These are phyloP conservation scores for Hibiscus syriacus DNA, from an alignment of 345 rosid species.

Conservation along the genomic window DNA sequence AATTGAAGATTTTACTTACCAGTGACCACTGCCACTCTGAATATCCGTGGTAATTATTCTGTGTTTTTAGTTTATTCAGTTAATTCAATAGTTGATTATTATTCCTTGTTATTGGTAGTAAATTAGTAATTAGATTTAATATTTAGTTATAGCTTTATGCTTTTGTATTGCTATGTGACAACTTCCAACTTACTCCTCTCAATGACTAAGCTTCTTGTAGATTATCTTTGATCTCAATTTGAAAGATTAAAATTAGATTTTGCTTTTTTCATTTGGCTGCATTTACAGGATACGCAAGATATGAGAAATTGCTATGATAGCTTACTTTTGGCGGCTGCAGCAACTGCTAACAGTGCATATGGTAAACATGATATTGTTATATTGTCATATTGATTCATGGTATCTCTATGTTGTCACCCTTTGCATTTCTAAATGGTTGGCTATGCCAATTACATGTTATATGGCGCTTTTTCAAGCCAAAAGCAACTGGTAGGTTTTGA, in stretches of 20 bases:
- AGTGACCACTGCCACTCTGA: too few species aligned
- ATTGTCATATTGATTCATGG: background rate
- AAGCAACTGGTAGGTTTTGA: background rate
- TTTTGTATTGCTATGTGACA: background rate
- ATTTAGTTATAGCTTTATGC: background rate
- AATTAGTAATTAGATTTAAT: too few species aligned
- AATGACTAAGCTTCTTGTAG: background rate
- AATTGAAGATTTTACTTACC: too few species aligned
- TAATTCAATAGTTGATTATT: too few species aligned
- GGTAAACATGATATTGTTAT: constrained; percentile 33
- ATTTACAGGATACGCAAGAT: constrained; percentile 70
- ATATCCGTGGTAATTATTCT: too few species aligned
- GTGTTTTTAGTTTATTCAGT: too few species aligned
- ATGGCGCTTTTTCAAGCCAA: background rate
- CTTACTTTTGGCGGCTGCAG: constrained; percentile 91
- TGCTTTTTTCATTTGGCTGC: background rate
- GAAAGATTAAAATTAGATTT: background rate
- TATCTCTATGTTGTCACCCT: background rate
- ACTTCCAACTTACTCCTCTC: background rate
- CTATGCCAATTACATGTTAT: background rate
- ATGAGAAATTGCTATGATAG: constrained; percentile 95
- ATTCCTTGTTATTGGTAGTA: too few species aligned
- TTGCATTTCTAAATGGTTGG: background rate
- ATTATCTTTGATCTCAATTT: background rate
- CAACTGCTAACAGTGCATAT: constrained; percentile 86